Evolutionary conservation across 768 basidiomycete species (phyloP), one percentile per base, ranked within the genome.

Genomic region (Kwoniella botswanensis): DNA sequence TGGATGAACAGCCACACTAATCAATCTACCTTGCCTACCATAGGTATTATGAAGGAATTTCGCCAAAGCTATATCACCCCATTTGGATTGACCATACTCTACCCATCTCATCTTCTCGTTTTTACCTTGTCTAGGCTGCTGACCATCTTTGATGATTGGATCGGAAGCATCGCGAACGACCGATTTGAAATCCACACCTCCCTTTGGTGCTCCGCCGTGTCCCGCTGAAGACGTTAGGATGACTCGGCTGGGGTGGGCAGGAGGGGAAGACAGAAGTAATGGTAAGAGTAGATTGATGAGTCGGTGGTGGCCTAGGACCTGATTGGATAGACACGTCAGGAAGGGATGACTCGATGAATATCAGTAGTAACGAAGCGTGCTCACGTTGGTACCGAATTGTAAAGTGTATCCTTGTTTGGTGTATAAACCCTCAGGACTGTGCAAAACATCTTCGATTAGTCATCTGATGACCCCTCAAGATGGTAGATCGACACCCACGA

Each of bases 341-440:
- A 42, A 4, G n/a, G 18, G 35, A 11, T n/a, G 42, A 46, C n/a
- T n/a, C 17, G 1, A n/a, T 42, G 3, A n/a, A 59, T 41, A 5
- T 59, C 22, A 9, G 43, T 11, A 24, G 44, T 41, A 29, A 50
- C 22, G 57, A 54, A 59, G n/a, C 10, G 1, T n/a, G 60, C 74
- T 66, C 54, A 81, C 80, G 50, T 79, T 81, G 24, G 78, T 78
- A 13, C 80, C 80, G 68, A 81, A 79, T 65, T 81, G 80, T 3
- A 81, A 71, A 7, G 76, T 75, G 56, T 77, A 79, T 22, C 75
- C 74, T 57, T 81, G 80, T 21, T 76, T 71, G 22, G 80, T 81
- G 58, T 68, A 73, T 52, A 64, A 55, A 1, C 80, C 78, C 35
- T 67, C 66, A 1, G 67, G 74, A 7, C 79, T 81, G 68, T 18